These are phyloP conservation scores for Halophytophthora polymorphica DNA, from an alignment of 352 stramenopile species.

Conservation along the genomic window DNA sequence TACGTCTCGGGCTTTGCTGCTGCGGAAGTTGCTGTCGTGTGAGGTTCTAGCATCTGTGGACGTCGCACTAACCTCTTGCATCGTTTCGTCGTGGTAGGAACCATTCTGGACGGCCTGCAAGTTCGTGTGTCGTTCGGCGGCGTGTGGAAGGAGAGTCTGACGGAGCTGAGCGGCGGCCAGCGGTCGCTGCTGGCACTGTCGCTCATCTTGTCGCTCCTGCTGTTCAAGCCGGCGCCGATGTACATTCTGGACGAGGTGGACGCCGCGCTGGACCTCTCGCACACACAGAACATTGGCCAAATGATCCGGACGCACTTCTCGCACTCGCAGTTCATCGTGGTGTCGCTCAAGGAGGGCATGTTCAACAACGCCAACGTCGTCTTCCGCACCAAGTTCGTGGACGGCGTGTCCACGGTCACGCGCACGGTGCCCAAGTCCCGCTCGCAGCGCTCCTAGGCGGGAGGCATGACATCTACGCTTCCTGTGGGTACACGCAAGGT, in stretches of 20 bases:
- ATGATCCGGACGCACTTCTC: slow-evolving; percentile 99
- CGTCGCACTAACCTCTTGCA: slow-evolving; percentile 7
- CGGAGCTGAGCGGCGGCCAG: slow-evolving; percentile 98
- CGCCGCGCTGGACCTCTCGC: slow-evolving; percentile 97
- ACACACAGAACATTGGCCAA: slow-evolving; percentile 99
- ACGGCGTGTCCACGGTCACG: slow-evolving; percentile 98
- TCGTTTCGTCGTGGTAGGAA: slow-evolving; percentile 34
- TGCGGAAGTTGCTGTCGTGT: not conserved
- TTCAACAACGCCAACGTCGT: slow-evolving; percentile 99
- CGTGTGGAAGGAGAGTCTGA: slow-evolving; percentile 99
- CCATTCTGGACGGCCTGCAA: slow-evolving; percentile 93
- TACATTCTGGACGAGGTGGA: slow-evolving; percentile 99
- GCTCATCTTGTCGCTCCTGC: slow-evolving; percentile 97
- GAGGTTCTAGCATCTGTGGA: not conserved
- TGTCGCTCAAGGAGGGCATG: slow-evolving; percentile 99
- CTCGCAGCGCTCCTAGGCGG: not conserved
- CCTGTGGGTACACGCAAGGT: too few relatives aligned
- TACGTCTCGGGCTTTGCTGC: slow-evolving; percentile 15
- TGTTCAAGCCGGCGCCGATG: slow-evolving; percentile 99
- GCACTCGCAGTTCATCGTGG: slow-evolving; percentile 99
- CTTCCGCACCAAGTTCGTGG: slow-evolving; percentile 99
- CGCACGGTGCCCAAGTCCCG: slow-evolving; percentile 86
- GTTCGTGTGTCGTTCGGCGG: slow-evolving; percentile 99
- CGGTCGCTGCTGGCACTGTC: slow-evolving; percentile 98
- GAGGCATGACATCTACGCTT: too few relatives aligned